Base-by-base conservation (phyloP, 768 basidiomycete species). In the Pulveroboletus sp. region DNA sequence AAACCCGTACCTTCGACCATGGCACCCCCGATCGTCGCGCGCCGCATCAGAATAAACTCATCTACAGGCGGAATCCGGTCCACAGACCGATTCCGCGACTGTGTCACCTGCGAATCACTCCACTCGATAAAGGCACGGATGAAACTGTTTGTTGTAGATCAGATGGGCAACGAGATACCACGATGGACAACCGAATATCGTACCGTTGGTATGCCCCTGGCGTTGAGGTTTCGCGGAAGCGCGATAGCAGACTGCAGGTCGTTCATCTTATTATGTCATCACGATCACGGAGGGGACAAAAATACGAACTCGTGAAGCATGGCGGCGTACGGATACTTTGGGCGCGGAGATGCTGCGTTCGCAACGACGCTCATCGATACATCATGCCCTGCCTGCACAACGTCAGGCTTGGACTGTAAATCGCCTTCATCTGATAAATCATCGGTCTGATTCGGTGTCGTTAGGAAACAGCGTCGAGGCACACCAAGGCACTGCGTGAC, bases 391-490 rank as follows among this genome's bases (percentile, higher is more conserved):
- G 65, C 60, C 31, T 62, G 60, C 17, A 72, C 64, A 21, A 54
- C 63, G 11, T 71, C 71, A 6, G 70, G 70, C 16, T 63, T 67
- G 6, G 63, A 65, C 16, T 65, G 66, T 3, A 69, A 50, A 21
- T 61, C 68, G 1, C 69, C 69, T 47, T 71, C 70, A 23, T 71
- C 70, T 4, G 70, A 64, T 40, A 70, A 47, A 45, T 71, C 70
- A 37, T 71, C 71, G 5, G 70, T 64, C 70, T 71, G 32, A 19
- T 24, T 12, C 27, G 10, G 31, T 10, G 9, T 37, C 10, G 17
- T 63, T 16, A 62, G 53, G 25, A n/a, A n/a, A 14, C 20, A 17
- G 27, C 27, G 27, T 9, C 27, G 8, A 14, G 31, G 38, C 11
- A 21, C 6, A 2, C 29, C n/a, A 6, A 42, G 6, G 9, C 25